Conservation (phyloP, 2,329 filamentous ascomycete species). For the Phialocephala sp. region DNA sequence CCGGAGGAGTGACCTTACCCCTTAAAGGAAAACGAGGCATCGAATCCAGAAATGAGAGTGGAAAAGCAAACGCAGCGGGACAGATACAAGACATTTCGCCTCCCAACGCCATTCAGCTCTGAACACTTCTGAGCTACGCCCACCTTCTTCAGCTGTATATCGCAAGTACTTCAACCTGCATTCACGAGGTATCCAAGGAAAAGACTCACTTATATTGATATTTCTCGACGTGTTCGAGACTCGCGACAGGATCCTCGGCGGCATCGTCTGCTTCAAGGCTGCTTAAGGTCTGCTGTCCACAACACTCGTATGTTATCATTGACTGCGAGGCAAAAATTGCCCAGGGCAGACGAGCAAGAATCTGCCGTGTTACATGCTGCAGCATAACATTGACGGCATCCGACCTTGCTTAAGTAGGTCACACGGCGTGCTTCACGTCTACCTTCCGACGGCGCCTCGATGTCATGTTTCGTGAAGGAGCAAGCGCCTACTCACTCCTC, state of each 20-base stretch:
- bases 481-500: neutral
- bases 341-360: neutral
- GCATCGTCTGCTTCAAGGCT: too few species aligned
- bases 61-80: constrained; percentile 17
- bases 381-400: too few species aligned
- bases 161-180: neutral
- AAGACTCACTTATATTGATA: neutral
- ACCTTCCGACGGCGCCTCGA: neutral
- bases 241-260: constrained; percentile 1
- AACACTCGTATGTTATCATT: neutral
- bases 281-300: neutral
- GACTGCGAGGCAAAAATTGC: neutral
- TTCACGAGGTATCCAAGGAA: neutral
- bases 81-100: constrained; percentile 17
- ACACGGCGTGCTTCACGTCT: neutral
- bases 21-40: too few species aligned
- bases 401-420: too few species aligned
- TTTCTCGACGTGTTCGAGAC: neutral
- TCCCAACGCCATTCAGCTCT: constrained; percentile 14
- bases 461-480: neutral
- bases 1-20: neutral
- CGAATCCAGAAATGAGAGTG: constrained; percentile 1
- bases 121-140: neutral
- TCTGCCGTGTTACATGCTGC: neutral
- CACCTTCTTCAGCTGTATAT: neutral